Evolutionary conservation across 176 grass and related monocot species (phyloP).

Genomic region (Coix lacrymajobi): DNA sequence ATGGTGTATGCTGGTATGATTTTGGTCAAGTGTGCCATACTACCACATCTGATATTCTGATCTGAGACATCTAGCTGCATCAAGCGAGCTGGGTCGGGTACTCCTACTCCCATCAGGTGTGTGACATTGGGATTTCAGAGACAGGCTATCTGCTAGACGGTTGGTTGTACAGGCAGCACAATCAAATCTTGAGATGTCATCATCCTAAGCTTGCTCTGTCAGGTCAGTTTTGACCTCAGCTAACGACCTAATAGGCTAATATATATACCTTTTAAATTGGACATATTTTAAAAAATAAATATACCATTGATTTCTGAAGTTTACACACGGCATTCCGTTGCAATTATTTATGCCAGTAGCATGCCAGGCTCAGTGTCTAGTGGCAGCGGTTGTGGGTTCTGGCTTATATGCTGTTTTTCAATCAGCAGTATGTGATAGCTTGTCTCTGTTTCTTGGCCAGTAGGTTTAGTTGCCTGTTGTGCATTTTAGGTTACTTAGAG

Average conservation of each 20-base stretch:
- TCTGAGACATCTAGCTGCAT: not conserved
- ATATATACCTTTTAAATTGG: not conserved
- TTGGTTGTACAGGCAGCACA: not conserved
- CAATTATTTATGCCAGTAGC: not conserved
- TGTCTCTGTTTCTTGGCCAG: not conserved
- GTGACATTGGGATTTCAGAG: not conserved
- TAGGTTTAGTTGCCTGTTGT: not conserved
- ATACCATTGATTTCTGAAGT: not conserved
- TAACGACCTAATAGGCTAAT: not conserved
- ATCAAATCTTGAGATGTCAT: not conserved
- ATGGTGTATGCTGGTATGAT: not conserved
- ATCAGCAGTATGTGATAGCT: not conserved
- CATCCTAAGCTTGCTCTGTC: not conserved
- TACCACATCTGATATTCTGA: constrained; percentile 2
- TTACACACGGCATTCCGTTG: not conserved
- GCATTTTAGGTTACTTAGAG: not conserved
- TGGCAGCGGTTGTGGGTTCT: not conserved
- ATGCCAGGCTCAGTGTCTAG: not conserved
- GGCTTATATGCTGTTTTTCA: not conserved
- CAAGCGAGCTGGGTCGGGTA: constrained; percentile 4
- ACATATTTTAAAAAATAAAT: not conserved
- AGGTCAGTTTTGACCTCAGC: not conserved
- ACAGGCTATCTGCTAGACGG: not conserved
- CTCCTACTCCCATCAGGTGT: not conserved
- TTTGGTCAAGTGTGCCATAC: not conserved